Base-by-base conservation (phyloP, 371 early-diverging fungal species). In the Dichotomocladium elegans region DNA sequence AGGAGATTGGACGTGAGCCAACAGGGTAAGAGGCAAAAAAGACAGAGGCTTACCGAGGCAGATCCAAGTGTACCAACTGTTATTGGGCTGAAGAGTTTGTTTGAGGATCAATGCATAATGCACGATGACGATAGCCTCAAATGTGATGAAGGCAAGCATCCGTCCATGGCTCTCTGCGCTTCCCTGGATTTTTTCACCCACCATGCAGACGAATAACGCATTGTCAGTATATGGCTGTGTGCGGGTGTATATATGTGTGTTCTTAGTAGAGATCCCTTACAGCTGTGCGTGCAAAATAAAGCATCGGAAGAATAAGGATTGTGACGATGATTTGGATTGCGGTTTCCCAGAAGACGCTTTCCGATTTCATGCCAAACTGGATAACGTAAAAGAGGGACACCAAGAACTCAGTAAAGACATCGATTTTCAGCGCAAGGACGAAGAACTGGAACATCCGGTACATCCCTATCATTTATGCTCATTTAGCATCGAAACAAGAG, bases 61-160 rank as follows among this genome's bases (percentile, higher is more conserved):
- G 41, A 72, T 76, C 77, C 72, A 76, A 3, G 70, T 70, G 51
- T 72, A 76, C 77, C 77, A 76, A n/a, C 62, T 64, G 26, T 76
- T 70, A 27, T 59, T 57, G 10, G 72, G 71, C 26, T 63, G 53
- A 31, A 76, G 56, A 2, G 70, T 72, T 41, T 76, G 64, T 19
- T 64, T 47, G 7, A 77, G 46, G 19, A 76, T 64, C 22, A 76
- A 43, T 12, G 46, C 56, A 43, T 64, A 72, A 50, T 72, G 77
- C 15, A 68, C 60, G 25, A 72, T 47, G 25, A 68, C 70, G 49
- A 72, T 51, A 0, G 35, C 59, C 47, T 76, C 61, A 53, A 76
- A 76, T 11, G 54, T 58, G 33, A 72, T 60, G 57, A 72, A 72
- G 0, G 54, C 55, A 40, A 68, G 57, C 77, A 76, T 72, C 28